Evolutionary conservation across 2,329 filamentous ascomycete species (phyloP).

Genomic region (Fusarium goolgardi): DNA sequence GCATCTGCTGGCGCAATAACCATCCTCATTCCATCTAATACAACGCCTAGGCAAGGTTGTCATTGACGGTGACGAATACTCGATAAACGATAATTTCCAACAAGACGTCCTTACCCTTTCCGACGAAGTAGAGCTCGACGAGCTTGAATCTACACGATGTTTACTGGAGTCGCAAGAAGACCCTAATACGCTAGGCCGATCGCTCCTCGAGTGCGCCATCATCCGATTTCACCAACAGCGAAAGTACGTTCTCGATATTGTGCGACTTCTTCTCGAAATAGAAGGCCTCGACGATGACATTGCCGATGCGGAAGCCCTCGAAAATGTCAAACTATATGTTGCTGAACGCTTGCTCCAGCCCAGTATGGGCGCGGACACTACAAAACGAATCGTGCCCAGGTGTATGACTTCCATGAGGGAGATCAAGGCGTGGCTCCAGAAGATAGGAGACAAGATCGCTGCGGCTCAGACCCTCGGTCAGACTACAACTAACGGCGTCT

Average conservation of each 20-base stretch:
- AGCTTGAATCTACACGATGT: slow-evolving; percentile 82
- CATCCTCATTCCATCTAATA: slow-evolving; percentile 30
- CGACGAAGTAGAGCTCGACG: slow-evolving; percentile 90
- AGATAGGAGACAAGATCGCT: slow-evolving; percentile 79
- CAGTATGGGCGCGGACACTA: slow-evolving; percentile 51
- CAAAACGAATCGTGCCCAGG: slow-evolving; percentile 75
- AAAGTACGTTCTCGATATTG: slow-evolving; percentile 82
- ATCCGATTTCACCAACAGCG: slow-evolving; percentile 90
- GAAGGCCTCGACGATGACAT: slow-evolving; percentile 67
- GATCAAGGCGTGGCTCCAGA: slow-evolving; percentile 81
- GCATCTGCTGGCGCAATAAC: slow-evolving; percentile 15
- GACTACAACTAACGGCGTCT: slow-evolving; percentile 54
- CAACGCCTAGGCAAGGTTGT: slow-evolving; percentile 75
- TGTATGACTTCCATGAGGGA: slow-evolving; percentile 81
- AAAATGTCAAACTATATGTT: slow-evolving; percentile 52
- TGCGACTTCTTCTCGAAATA: slow-evolving; percentile 81
- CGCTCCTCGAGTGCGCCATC: slow-evolving; percentile 80
- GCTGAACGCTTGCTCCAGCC: slow-evolving; percentile 51
- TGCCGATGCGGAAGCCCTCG: slow-evolving; percentile 51
- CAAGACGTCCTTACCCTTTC: slow-evolving; percentile 84
- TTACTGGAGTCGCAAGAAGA: slow-evolving; percentile 80
- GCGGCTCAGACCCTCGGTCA: slow-evolving; percentile 81
- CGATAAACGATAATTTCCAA: slow-evolving; percentile 87
- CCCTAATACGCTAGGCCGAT: slow-evolving; percentile 74
- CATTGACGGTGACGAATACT: slow-evolving; percentile 78